These are phyloP conservation scores for Xylaria sp. DNA, from an alignment of 2,329 filamentous ascomycete genomes.

Conservation along the genomic window DNA sequence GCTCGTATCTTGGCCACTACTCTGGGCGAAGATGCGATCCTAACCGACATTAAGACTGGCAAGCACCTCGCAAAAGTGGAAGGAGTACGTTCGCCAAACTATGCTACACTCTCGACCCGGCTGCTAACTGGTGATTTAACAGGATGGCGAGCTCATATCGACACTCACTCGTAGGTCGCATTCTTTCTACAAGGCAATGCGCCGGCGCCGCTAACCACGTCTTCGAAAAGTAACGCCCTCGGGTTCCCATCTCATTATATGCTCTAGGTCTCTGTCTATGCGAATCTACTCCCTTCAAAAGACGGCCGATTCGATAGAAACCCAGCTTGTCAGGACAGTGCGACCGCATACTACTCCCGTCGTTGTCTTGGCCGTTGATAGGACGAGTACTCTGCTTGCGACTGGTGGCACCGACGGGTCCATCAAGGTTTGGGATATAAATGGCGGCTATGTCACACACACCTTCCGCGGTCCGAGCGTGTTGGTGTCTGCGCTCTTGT, in stretches of 20 bases:
- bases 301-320: conserved; percentile 67
- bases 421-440: conserved; percentile 97
- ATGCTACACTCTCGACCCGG: background rate
- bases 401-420: conserved; percentile 93
- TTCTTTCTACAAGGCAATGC: conserved; percentile 11
- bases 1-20: conserved; percentile 87
- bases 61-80: conserved; percentile 86
- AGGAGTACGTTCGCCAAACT: conserved; percentile 66
- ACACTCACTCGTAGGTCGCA: conserved; percentile 68
- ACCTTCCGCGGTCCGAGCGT: conserved; percentile 94
- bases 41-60: conserved; percentile 86
- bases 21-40: conserved; percentile 88
- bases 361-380: conserved; percentile 84
- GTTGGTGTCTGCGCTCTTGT: conserved; percentile 87
- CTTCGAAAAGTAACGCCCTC: conserved; percentile 79
- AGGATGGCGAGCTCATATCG: conserved; percentile 85
- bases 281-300: conserved; percentile 81
- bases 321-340: conserved; percentile 78
- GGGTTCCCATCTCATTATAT: conserved; percentile 86
- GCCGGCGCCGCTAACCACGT: conserved; percentile 37
- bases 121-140: conserved; percentile 24
- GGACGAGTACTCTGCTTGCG: conserved; percentile 87
- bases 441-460: conserved; percentile 89
- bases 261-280: conserved; percentile 96
- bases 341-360: conserved; percentile 94